These are phyloP conservation scores for Elaeagnus macrophylla DNA, from an alignment of 306 rosid genomes.

Conservation along the genomic window DNA sequence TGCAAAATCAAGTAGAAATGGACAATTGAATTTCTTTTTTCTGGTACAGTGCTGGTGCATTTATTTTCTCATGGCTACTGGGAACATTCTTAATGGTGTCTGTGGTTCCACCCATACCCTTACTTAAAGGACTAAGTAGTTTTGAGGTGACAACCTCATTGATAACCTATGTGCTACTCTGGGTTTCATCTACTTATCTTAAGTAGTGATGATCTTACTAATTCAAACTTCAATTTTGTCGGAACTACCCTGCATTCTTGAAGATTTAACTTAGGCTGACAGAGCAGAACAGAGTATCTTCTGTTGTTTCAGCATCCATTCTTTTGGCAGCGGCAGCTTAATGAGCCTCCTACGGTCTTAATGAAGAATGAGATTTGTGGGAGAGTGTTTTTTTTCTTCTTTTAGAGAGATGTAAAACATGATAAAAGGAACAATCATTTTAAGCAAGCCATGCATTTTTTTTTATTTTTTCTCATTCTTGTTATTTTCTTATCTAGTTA, in stretches of 20 bases:
- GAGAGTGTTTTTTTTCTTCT: background rate
- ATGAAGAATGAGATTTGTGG: constrained; percentile 7
- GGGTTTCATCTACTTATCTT: constrained; percentile 89
- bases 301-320: constrained; percentile 2
- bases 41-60: constrained; percentile 76
- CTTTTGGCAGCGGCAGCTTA: background rate
- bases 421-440: constrained; percentile 3
- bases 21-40: constrained; percentile 12
- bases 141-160: constrained; percentile 84
- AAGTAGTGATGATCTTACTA: constrained; percentile 25
- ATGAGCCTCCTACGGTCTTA: constrained; percentile 15
- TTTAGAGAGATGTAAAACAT: background rate
- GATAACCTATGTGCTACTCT: constrained; percentile 62
- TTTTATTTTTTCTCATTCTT: background rate
- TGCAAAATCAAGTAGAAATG: background rate
- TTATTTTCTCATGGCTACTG: constrained; percentile 74
- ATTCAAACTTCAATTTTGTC: constrained; percentile 34
- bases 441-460: too few relatives aligned
- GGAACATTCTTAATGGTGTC: constrained; percentile 99
- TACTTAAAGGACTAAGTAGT: constrained; percentile 69
- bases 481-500: background rate
- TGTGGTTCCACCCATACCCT: constrained; percentile 55
- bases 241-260: constrained; percentile 7
- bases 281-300: background rate
- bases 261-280: constrained; percentile 12